These are phyloP conservation scores for Lobosporangium transversale DNA, from an alignment of 192 early-diverging fungal genomes.

Conservation along the genomic window DNA sequence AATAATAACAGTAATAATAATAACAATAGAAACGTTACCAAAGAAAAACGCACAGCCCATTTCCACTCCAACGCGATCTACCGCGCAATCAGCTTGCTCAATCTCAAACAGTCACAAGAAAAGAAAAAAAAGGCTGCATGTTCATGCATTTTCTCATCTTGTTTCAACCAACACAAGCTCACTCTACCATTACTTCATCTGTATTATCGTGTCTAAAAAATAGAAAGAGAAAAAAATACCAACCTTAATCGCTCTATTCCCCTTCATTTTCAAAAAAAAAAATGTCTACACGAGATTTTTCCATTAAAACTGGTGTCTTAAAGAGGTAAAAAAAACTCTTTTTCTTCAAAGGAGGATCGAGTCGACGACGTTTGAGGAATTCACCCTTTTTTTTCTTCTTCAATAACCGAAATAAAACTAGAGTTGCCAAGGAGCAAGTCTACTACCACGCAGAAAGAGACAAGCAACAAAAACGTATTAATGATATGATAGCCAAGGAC, in stretches of 20 bases:
- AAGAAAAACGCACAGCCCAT: neutral
- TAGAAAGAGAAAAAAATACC: no score
- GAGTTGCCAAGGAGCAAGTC: conserved; percentile 60
- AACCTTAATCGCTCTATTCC: no score
- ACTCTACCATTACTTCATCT: no score
- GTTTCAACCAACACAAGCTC: no score
- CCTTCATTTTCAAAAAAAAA: neutral
- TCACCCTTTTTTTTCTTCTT: conserved; percentile 1
- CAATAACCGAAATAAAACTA: conserved; percentile 20
- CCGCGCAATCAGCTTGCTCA: conserved; percentile 19
- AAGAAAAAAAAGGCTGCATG: no score
- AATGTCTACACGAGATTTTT: conserved; percentile 65
- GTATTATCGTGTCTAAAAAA: no score
- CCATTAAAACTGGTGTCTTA: conserved; percentile 68
- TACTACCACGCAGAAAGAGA: conserved; percentile 61
- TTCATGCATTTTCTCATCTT: no score
- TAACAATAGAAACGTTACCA: neutral
- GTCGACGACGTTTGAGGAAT: no score
- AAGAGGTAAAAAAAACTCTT: conserved; percentile 58
- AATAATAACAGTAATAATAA: neutral
- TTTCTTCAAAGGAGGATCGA: no score
- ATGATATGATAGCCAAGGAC: conserved; percentile 58
- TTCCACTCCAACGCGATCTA: conserved; percentile 12
- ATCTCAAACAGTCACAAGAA: neutral
- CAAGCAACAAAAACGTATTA: conserved; percentile 62